phyloP scores from a whole-genome alignment of 768 basidiomycete genomes.

The Tubosaeta brunneosetosa region DNA sequence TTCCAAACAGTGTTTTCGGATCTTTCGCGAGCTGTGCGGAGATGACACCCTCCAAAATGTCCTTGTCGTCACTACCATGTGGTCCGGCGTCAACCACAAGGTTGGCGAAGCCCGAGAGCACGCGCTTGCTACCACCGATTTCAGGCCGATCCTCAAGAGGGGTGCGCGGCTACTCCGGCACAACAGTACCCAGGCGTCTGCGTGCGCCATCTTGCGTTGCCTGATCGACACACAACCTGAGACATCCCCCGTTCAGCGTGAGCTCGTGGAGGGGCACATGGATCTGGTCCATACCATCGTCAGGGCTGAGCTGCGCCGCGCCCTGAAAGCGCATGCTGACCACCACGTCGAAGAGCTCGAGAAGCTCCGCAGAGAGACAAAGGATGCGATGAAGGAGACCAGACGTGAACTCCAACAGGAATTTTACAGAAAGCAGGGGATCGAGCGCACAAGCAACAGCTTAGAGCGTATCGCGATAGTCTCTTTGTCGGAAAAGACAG shows the following conservation, averaged over 20 bases:
- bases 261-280: conserved; percentile 47
- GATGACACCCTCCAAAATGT: conserved; percentile 47
- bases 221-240: conserved; percentile 39
- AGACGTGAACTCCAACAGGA: conserved; percentile 44
- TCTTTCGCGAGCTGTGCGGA: conserved; percentile 53
- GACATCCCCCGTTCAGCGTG: conserved; percentile 49
- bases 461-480: conserved; percentile 35
- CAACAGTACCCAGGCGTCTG: conserved; percentile 36
- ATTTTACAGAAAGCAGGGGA: conserved; percentile 37
- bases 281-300: conserved; percentile 50
- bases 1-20: conserved; percentile 45
- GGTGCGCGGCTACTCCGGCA: conserved; percentile 46
- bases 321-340: conserved; percentile 43
- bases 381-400: conserved; percentile 47
- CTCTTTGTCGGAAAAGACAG: conserved; percentile 35
- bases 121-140: conserved; percentile 40
- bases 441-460: conserved; percentile 38
- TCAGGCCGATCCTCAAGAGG: conserved; percentile 47
- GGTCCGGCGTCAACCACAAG: conserved; percentile 39
- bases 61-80: conserved; percentile 52
- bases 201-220: conserved; percentile 38
- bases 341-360: conserved; percentile 45
- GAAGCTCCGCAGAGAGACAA: conserved; percentile 43
- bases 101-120: conserved; percentile 40
- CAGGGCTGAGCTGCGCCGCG: conserved; percentile 47